phyloP scores from a whole-genome alignment of 768 basidiomycete species.

The Tricholoma sp. region DNA sequence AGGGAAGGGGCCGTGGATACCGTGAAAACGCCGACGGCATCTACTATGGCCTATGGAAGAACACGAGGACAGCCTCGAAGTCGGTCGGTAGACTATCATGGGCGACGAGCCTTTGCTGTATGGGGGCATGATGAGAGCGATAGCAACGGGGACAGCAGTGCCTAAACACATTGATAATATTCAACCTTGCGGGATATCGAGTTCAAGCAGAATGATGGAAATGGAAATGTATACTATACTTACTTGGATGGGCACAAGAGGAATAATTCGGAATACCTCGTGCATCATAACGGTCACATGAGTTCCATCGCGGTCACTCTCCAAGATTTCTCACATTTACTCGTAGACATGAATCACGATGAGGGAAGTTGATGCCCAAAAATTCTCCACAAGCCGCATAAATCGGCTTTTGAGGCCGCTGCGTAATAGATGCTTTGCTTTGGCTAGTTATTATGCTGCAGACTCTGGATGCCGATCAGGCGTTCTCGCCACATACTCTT shows the following conservation, averaged over 20 bases:
- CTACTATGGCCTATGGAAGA: constrained; percentile 27
- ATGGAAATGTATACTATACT: too few species aligned
- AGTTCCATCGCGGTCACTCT: too few species aligned
- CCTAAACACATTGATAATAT: constrained; percentile 7
- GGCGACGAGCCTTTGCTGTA: constrained; percentile 68
- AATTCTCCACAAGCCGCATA: constrained; percentile 16
- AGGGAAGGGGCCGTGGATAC: constrained; percentile 52
- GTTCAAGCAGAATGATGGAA: neutral
- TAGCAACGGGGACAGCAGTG: constrained; percentile 72
- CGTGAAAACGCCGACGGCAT: constrained; percentile 58
- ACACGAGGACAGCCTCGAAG: constrained; percentile 28
- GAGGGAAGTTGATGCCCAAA: constrained; percentile 1
- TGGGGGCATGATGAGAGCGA: constrained; percentile 90
- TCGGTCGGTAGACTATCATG: constrained; percentile 34
- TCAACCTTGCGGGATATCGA: neutral
- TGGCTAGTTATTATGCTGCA: constrained; percentile 10
- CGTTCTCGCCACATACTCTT: neutral
- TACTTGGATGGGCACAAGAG: too few species aligned
- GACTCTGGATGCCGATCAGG: neutral
- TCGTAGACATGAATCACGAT: neutral
- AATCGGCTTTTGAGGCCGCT: constrained; percentile 21
- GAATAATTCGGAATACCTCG: too few species aligned
- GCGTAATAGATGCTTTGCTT: constrained; percentile 18
- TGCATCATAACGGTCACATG: neutral
- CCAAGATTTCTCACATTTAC: too few species aligned